Conservation (phyloP, 306 rosid species). For the Quercus berberidifolia region DNA sequence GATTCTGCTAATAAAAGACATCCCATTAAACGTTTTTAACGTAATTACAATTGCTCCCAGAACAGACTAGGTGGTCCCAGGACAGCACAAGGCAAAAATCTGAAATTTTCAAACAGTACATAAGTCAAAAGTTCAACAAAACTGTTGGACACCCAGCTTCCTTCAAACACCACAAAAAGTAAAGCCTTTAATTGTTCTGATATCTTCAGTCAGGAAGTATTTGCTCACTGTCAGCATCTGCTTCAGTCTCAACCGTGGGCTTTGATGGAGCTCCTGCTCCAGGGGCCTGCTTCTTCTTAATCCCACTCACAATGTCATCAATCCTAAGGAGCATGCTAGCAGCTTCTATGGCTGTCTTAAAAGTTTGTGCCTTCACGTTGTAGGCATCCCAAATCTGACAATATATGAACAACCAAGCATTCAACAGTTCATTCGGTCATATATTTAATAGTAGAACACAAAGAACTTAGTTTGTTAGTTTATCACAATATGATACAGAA, state of each 20-base stretch:
- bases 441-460: neutral
- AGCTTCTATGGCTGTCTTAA: conserved; percentile 98
- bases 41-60: conserved; percentile 8
- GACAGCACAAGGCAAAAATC: conserved; percentile 17
- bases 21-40: neutral
- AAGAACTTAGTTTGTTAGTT: neutral
- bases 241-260: conserved; percentile 76
- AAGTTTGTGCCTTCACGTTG: conserved; percentile 94
- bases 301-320: conserved; percentile 95
- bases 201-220: conserved; percentile 63
- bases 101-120: conserved; percentile 20
- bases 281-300: conserved; percentile 87
- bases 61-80: conserved; percentile 14
- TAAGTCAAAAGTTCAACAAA: conserved; percentile 20
- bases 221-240: conserved; percentile 83
- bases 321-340: conserved; percentile 97
- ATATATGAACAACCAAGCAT: conserved; percentile 6
- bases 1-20: neutral
- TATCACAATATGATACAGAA: neutral
- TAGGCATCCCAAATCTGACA: conserved; percentile 93
- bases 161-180: conserved; percentile 22
- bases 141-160: conserved; percentile 5
- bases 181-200: conserved; percentile 5
- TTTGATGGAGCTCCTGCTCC: conserved; percentile 72
- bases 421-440: conserved; percentile 1